Evolutionary conservation across 2,329 filamentous ascomycete genomes (phyloP).

Genomic region (Bipolaris oryzae): DNA sequence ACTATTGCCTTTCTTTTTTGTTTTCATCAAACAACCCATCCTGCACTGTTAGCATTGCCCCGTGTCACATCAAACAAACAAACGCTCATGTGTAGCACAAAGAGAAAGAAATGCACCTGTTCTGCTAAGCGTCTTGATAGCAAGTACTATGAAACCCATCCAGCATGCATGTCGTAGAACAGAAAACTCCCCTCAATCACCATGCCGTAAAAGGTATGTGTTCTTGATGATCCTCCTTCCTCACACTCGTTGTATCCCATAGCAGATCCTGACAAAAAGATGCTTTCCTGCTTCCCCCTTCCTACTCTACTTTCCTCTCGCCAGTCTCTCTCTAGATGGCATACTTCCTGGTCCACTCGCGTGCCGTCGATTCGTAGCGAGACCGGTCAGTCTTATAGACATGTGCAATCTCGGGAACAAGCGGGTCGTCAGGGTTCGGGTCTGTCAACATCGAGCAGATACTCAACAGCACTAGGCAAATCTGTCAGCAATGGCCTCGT

Average conservation of each 20-base stretch:
- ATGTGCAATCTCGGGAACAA: conserved; percentile 98
- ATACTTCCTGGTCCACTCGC: conserved; percentile 99
- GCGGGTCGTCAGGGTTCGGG: conserved; percentile 97
- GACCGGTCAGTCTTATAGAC: conserved; percentile 99
- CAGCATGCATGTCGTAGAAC: conserved; percentile 36
- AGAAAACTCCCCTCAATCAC: conserved; percentile 38
- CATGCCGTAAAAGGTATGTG: conserved; percentile 36
- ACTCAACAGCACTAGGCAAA: conserved; percentile 78
- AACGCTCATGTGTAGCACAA: background rate
- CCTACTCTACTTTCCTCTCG: background rate
- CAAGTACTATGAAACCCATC: conserved; percentile 41
- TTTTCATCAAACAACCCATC: no score
- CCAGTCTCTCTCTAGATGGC: conserved; percentile 69
- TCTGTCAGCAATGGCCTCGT: conserved; percentile 6
- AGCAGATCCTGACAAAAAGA: conserved; percentile 36
- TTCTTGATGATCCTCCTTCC: conserved; percentile 29
- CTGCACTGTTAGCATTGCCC: background rate
- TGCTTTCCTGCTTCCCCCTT: conserved; percentile 1
- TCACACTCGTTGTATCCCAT: conserved; percentile 28
- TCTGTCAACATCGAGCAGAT: conserved; percentile 99
- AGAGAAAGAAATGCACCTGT: conserved; percentile 29
- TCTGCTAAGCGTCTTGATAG: conserved; percentile 41
- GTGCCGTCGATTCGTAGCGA: conserved; percentile 92
- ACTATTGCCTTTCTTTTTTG: no score
- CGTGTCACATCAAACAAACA: background rate